These are phyloP conservation scores for Diaporthe aspalathi DNA, from an alignment of 2,329 filamentous ascomycete genomes.

Conservation along the genomic window DNA sequence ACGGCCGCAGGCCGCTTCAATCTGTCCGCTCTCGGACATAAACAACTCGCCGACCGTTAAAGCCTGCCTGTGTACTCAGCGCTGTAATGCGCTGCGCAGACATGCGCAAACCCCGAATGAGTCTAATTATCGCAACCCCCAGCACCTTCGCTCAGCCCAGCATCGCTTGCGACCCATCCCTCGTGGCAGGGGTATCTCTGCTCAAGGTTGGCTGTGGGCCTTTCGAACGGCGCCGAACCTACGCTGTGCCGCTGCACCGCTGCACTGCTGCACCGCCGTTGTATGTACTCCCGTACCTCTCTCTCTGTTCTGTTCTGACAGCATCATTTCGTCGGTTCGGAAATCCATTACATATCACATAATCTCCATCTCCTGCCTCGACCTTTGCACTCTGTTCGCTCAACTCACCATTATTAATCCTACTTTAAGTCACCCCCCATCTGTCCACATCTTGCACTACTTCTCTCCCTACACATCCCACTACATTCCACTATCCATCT, in stretches of 20 bases:
- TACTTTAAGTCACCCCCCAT: slow-evolving; percentile 34
- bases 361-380: slow-evolving; percentile 35
- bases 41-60: slow-evolving; percentile 50
- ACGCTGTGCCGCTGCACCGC: slow-evolving; percentile 16
- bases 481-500: not conserved
- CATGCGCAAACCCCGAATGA: slow-evolving; percentile 33
- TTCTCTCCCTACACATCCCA: slow-evolving; percentile 34
- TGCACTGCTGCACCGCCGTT: slow-evolving; percentile 1
- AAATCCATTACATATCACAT: slow-evolving; percentile 40
- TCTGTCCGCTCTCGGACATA: slow-evolving; percentile 51
- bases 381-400: slow-evolving; percentile 20
- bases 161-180: slow-evolving; percentile 28
- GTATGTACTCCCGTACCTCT: too few relatives aligned
- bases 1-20: slow-evolving; percentile 32
- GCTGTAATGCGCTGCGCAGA: slow-evolving; percentile 7
- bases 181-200: slow-evolving; percentile 32
- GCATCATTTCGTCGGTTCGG: slow-evolving; percentile 33
- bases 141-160: slow-evolving; percentile 38
- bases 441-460: slow-evolving; percentile 6
- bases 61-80: slow-evolving; percentile 35
- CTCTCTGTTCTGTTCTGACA: too few relatives aligned
- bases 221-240: slow-evolving; percentile 36
- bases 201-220: slow-evolving; percentile 30
- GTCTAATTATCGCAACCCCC: slow-evolving; percentile 28
- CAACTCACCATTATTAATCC: slow-evolving; percentile 40